Evolutionary conservation across 2,329 filamentous ascomycete species (phyloP).

Genomic region (Calonectria pauciramosa): DNA sequence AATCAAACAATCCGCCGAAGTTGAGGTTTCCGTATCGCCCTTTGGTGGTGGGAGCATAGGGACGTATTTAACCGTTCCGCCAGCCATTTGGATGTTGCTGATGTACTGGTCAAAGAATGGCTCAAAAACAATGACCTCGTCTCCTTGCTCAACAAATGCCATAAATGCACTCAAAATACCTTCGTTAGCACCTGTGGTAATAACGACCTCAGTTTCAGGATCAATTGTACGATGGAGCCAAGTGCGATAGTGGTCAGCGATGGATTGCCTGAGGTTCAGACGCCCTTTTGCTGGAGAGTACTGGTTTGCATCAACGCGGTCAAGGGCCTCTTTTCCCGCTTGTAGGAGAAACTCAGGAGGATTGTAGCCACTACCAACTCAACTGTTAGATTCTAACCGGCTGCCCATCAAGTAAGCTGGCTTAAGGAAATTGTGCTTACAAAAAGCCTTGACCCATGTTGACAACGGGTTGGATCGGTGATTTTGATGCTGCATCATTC

Average conservation of each 20-base stretch:
- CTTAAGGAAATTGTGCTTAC: neutral
- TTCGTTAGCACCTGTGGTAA: slow-evolving; percentile 91
- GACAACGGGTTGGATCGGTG: slow-evolving; percentile 66
- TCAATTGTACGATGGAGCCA: slow-evolving; percentile 85
- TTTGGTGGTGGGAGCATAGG: slow-evolving; percentile 89
- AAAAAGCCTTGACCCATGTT: slow-evolving; percentile 79
- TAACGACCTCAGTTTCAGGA: slow-evolving; percentile 91
- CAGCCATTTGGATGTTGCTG: slow-evolving; percentile 97
- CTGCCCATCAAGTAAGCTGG: neutral
- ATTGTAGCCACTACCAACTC: slow-evolving; percentile 76
- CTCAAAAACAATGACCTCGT: slow-evolving; percentile 97
- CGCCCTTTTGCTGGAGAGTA: slow-evolving; percentile 95
- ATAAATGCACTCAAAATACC: slow-evolving; percentile 97
- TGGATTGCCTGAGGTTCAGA: slow-evolving; percentile 88
- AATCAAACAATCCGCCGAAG: slow-evolving; percentile 87
- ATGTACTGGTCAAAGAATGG: slow-evolving; percentile 99
- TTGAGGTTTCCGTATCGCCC: slow-evolving; percentile 81
- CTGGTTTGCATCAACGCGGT: slow-evolving; percentile 95
- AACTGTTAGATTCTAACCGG: slow-evolving; percentile 54
- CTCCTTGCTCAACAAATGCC: slow-evolving; percentile 91
- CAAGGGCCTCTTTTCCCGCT: slow-evolving; percentile 88
- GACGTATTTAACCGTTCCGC: slow-evolving; percentile 92
- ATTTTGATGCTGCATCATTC: slow-evolving; percentile 8
- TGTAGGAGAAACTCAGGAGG: slow-evolving; percentile 89
- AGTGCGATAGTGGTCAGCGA: slow-evolving; percentile 90